Evolutionary conservation across 805 yeast genomes (phyloP).

Genomic region (Kuraishia piskuri): DNA sequence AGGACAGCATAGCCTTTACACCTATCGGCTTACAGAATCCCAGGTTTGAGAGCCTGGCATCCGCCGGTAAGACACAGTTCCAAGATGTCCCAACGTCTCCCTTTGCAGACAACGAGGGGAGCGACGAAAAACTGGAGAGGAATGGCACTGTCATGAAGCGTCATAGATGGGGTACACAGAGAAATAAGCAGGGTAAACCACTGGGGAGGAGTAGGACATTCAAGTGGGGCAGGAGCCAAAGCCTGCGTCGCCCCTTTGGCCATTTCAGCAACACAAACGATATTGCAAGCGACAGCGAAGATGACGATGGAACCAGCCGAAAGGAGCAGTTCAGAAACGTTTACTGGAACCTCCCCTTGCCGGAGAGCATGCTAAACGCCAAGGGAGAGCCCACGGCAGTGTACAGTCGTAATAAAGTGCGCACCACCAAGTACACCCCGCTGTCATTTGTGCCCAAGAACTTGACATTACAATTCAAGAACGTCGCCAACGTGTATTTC

Average conservation of each 20-base stretch:
- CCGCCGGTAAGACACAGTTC: background rate
- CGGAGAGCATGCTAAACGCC: constrained; percentile 49
- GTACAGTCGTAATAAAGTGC: constrained; percentile 86
- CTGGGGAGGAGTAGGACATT: constrained; percentile 52
- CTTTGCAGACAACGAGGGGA: constrained; percentile 14
- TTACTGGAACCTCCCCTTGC: constrained; percentile 55
- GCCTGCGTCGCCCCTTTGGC: constrained; percentile 8
- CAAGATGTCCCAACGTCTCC: background rate
- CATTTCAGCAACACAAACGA: constrained; percentile 10
- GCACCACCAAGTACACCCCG: constrained; percentile 95
- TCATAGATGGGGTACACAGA: constrained; percentile 86
- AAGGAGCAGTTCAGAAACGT: constrained; percentile 27
- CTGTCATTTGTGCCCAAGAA: constrained; percentile 83
- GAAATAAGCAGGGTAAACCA: constrained; percentile 67
- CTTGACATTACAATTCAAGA: constrained; percentile 68
- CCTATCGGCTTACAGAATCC: background rate
- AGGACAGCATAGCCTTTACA: constrained; percentile 1
- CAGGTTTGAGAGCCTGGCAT: background rate
- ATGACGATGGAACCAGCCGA: constrained; percentile 6
- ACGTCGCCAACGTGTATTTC: constrained; percentile 88
- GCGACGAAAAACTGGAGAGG: constrained; percentile 17
- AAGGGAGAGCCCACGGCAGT: constrained; percentile 47
- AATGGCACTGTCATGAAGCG: constrained; percentile 55
- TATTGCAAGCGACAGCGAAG: constrained; percentile 9
- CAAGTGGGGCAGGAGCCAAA: constrained; percentile 12